These are phyloP conservation scores for Thelonectria discophora DNA, from an alignment of 2,329 filamentous ascomycete genomes.

Conservation along the genomic window DNA sequence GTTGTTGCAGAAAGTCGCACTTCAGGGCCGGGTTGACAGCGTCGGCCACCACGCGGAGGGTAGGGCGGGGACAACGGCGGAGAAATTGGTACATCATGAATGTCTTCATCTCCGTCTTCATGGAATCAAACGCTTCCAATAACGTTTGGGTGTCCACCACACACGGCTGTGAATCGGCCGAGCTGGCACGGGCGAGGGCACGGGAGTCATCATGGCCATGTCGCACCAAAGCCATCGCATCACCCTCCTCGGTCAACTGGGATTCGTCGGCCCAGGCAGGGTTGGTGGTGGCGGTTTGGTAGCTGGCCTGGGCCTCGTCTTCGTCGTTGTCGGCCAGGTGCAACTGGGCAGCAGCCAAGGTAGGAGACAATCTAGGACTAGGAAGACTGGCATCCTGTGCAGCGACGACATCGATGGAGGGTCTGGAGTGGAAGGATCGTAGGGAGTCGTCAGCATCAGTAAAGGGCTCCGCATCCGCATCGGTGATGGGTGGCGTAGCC, in stretches of 20 bases:
- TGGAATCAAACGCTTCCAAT: constrained; percentile 87
- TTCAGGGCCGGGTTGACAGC: constrained; percentile 94
- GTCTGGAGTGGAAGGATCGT: constrained; percentile 58
- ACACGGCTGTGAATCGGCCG: constrained; percentile 35
- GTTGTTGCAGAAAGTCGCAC: constrained; percentile 86
- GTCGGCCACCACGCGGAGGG: constrained; percentile 87
- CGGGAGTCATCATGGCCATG: constrained; percentile 36
- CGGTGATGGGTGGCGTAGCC: constrained; percentile 79
- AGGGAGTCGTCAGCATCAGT: constrained; percentile 60
- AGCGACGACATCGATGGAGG: constrained; percentile 72
- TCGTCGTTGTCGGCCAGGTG: constrained; percentile 57
- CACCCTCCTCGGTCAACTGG: constrained; percentile 49
- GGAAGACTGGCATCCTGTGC: constrained; percentile 91
- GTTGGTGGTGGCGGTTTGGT: constrained; percentile 45
- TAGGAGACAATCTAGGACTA: constrained; percentile 93
- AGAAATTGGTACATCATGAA: constrained; percentile 98
- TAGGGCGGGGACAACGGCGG: constrained; percentile 85
- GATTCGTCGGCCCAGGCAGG: constrained; percentile 53
- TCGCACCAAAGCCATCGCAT: constrained; percentile 41
- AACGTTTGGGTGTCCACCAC: constrained; percentile 85
- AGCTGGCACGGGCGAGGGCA: constrained; percentile 40
- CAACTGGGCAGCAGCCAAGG: constrained; percentile 75
- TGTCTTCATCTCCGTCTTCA: constrained; percentile 91
- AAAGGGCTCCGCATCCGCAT: constrained; percentile 73
- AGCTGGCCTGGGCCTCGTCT: constrained; percentile 49